Conservation (phyloP, 176 grass and related monocot genomes). For the Pontederia paniculata region DNA sequence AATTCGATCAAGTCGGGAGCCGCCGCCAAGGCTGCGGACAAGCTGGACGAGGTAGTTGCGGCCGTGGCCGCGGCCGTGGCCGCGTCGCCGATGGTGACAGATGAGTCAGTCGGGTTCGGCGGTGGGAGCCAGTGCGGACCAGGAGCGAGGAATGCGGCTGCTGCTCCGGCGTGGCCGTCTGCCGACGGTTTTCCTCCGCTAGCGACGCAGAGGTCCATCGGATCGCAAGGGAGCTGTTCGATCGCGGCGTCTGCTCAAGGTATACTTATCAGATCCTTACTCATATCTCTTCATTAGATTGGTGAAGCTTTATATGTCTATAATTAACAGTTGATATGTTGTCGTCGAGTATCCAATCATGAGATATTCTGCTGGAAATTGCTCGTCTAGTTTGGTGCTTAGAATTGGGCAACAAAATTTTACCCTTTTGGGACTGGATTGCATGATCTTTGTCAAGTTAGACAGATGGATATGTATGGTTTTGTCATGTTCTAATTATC, state of each 20-base stretch:
- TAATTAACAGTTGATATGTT: no score
- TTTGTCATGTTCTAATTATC: no score
- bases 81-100: neutral
- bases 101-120: neutral
- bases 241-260: conserved; percentile 30
- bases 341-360: no score
- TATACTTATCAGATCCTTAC: conserved; percentile 1
- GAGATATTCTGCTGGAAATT: no score
- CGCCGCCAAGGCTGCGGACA: conserved; percentile 11
- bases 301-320: no score
- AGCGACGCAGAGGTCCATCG: conserved; percentile 24
- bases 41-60: conserved; percentile 1
- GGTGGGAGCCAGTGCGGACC: neutral
- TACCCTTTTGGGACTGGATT: no score
- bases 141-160: neutral
- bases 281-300: neutral
- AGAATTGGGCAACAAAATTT: no score
- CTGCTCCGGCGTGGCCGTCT: neutral
- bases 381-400: no score
- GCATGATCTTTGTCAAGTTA: no score
- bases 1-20: conserved; percentile 43
- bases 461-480: no score
- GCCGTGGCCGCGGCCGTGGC: neutral
- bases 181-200: conserved; percentile 22
- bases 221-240: conserved; percentile 29